Percentiles rank a stretch among this genome's conserved stretches.
Conservation (phyloP, 2,329 filamentous ascomycete genomes). For the Colletotrichum destructivum region DNA sequence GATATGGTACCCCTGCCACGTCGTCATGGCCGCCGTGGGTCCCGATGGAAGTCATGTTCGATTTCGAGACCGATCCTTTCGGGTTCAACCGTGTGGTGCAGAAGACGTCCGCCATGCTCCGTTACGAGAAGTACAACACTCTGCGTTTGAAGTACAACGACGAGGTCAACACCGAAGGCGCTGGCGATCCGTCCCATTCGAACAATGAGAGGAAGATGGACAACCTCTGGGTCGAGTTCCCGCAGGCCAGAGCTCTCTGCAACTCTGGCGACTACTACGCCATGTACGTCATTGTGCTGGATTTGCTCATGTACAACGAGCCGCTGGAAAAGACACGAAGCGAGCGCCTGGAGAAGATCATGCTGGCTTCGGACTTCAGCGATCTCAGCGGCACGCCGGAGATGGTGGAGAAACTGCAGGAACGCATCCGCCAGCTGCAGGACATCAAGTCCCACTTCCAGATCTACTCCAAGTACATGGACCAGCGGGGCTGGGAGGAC, state of each 20-base stretch:
- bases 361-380: conserved; percentile 98
- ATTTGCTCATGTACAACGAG: conserved; percentile 96
- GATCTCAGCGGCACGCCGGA: conserved; percentile 94
- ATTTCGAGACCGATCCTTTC: conserved; percentile 93
- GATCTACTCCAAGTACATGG: conserved; percentile 88
- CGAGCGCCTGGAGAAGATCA: conserved; percentile 97
- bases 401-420: conserved; percentile 92
- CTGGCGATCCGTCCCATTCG: conserved; percentile 66
- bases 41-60: conserved; percentile 98
- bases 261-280: conserved; percentile 98
- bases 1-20: conserved; percentile 87
- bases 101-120: conserved; percentile 93
- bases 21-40: conserved; percentile 98
- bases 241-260: conserved; percentile 92
- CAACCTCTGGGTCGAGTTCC: conserved; percentile 97
- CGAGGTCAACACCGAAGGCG: conserved; percentile 81
- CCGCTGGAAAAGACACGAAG: conserved; percentile 97
- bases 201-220: conserved; percentile 87
- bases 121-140: conserved; percentile 99
- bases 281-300: conserved; percentile 97
- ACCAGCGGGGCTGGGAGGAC: conserved; percentile 93
- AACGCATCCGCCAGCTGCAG: conserved; percentile 92
- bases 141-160: conserved; percentile 97
- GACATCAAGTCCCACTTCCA: conserved; percentile 98
- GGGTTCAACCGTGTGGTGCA: conserved; percentile 99